Evolutionary conservation across 306 rosid genomes (phyloP), one percentile per base, ranked within the genome.

Genomic region (Pueraria montana): DNA sequence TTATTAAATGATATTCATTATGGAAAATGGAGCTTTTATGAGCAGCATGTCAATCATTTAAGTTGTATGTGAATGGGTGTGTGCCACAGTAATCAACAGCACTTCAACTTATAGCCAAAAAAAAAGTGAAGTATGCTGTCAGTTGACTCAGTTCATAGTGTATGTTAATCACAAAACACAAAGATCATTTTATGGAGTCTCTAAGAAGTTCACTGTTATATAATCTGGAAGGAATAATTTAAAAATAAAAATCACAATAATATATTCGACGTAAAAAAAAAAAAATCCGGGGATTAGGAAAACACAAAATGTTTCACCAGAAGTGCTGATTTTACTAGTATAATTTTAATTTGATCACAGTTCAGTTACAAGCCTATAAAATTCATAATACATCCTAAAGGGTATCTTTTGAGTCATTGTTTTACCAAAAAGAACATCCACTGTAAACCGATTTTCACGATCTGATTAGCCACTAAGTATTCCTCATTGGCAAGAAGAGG

Each of bases 401-500:
- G n/a, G n/a, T n/a, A n/a, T n/a, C n/a, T n/a, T n/a, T n/a, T n/a
- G n/a, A n/a, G n/a, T n/a, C n/a, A n/a, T n/a, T n/a, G n/a, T n/a
- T n/a, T n/a, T n/a, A n/a, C n/a, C n/a, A n/a, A n/a, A n/a, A n/a
- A n/a, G n/a, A n/a, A n/a, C n/a, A n/a, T n/a, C n/a, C n/a, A n/a
- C n/a, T n/a, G n/a, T n/a, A n/a, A n/a, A n/a, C n/a, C n/a, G n/a
- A 20, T 34, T 34, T 38, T 38, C 43, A 38, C 10, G 11, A 13
- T 70, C 53, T 46, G n/a, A n/a, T n/a, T 17, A 42, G 68, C 59
- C 21, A 55, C 52, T 14, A 66, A 64, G 13, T 14, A 6, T 56
- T 71, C 21, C 11, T 26, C 52, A 13, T 17, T 63, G 68, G 24
- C 38, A 71, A 77, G 32, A 70, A 71, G 62, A 73, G 65, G 45